Conservation (phyloP, 805 yeast species). For the Barnettozyma wickerhamii region DNA sequence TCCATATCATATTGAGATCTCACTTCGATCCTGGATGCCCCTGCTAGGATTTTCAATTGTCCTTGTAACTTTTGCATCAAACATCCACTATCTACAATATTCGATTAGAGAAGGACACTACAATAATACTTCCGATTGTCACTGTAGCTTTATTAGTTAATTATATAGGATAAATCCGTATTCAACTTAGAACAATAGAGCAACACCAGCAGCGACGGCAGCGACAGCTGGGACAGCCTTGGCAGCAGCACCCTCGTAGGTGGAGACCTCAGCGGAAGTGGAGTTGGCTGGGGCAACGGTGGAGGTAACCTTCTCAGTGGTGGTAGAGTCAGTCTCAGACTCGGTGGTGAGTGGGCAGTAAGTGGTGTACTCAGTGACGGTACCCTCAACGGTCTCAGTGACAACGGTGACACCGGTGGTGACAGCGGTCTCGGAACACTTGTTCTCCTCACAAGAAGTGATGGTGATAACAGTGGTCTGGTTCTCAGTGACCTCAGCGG, state of each 20-base stretch:
- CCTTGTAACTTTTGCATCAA: no score
- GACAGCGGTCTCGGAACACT: slow-evolving; percentile 10
- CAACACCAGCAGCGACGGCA: slow-evolving; percentile 47
- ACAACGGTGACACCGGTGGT: slow-evolving; percentile 17
- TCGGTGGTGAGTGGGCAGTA: slow-evolving; percentile 15
- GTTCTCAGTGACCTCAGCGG: slow-evolving; percentile 5
- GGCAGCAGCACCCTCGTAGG: slow-evolving; percentile 42
- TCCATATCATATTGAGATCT: no score
- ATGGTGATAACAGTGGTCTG: slow-evolving; percentile 10
- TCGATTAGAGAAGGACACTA: no score
- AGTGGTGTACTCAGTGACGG: slow-evolving; percentile 51
- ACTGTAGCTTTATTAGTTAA: slow-evolving; percentile 2
- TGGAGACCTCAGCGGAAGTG: slow-evolving; percentile 23
- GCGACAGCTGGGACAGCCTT: slow-evolving; percentile 44
- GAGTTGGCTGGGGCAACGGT: slow-evolving; percentile 18
- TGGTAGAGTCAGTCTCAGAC: slow-evolving; percentile 11
- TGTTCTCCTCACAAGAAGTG: slow-evolving; percentile 15
- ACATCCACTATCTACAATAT: neutral
- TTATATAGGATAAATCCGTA: slow-evolving; percentile 7
- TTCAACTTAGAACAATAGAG: slow-evolving; percentile 39
- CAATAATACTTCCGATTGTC: no score
- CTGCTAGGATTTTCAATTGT: no score
- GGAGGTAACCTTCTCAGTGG: slow-evolving; percentile 7
- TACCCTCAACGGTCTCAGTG: slow-evolving; percentile 38
- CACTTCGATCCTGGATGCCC: no score